Conservation (phyloP, 1,284 basidiomycete species). For the Cystobasidium slooffiae region DNA sequence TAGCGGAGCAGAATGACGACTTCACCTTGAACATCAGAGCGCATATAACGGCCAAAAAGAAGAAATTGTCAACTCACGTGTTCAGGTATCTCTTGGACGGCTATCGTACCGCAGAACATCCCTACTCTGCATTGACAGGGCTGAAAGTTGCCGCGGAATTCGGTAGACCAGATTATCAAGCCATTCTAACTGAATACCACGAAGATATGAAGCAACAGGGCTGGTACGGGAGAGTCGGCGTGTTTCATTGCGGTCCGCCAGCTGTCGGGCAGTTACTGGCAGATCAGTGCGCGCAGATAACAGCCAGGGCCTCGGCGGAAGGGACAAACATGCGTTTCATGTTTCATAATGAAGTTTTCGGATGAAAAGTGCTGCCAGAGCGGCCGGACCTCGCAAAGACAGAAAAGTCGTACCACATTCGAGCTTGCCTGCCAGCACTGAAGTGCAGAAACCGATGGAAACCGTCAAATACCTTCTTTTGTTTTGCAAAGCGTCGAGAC, state of each 20-base stretch:
- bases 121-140: conserved; percentile 31
- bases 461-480: too few relatives aligned
- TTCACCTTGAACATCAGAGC: conserved; percentile 31
- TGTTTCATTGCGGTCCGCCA: conserved; percentile 37
- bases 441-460: too few relatives aligned
- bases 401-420: too few relatives aligned
- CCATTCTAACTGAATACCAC: conserved; percentile 21
- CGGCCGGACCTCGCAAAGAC: too few relatives aligned
- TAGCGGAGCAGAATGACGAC: conserved; percentile 14
- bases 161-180: conserved; percentile 30
- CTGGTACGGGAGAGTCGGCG: conserved; percentile 36
- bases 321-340: conserved; percentile 17
- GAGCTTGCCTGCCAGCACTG: too few relatives aligned
- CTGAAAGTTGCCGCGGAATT: conserved; percentile 14
- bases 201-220: conserved; percentile 34
- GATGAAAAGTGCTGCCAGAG: not conserved
- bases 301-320: conserved; percentile 16
- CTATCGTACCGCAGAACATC: conserved; percentile 18
- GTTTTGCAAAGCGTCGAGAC: too few relatives aligned
- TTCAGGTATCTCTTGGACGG: conserved; percentile 30
- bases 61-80: conserved; percentile 23
- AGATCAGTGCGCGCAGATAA: conserved; percentile 25
- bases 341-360: conserved; percentile 35
- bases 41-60: conserved; percentile 26
- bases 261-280: conserved; percentile 30